Conservation (phyloP, 345 rosid genomes). For the Camelina hispida region DNA sequence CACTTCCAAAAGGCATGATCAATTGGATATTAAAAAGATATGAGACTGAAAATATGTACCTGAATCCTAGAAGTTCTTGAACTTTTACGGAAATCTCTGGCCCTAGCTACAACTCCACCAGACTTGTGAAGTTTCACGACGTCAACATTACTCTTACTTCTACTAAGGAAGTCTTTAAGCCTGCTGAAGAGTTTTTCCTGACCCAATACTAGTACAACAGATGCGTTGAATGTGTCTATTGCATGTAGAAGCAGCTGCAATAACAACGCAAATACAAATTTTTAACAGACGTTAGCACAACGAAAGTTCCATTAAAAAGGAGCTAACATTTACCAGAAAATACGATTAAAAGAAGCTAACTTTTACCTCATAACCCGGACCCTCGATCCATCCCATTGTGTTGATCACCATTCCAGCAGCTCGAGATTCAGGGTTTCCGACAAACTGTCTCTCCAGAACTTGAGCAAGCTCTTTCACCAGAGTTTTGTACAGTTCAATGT, state of each 20-base stretch:
- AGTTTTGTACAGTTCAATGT: constrained; percentile 71
- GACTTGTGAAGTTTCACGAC: constrained; percentile 93
- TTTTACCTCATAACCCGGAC: constrained; percentile 80
- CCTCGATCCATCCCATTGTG: constrained; percentile 98
- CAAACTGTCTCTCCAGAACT: constrained; percentile 78
- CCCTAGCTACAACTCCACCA: constrained; percentile 88
- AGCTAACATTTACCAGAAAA: not conserved
- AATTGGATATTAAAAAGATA: not conserved
- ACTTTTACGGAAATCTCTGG: constrained; percentile 61
- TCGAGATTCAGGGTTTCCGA: constrained; percentile 69
- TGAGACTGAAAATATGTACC: constrained; percentile 51
- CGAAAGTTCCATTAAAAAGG: not conserved
- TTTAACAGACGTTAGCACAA: not conserved
- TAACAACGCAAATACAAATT: constrained; percentile 13
- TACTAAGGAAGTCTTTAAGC: constrained; percentile 74
- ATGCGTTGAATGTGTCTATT: constrained; percentile 75
- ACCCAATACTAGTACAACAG: constrained; percentile 89
- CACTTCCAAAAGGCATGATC: not conserved
- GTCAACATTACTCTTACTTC: constrained; percentile 68
- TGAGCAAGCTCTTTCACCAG: constrained; percentile 88
- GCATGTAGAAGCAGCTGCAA: constrained; percentile 85
- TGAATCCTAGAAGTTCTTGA: constrained; percentile 67
- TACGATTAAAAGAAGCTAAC: not conserved
- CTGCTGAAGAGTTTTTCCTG: constrained; percentile 97
- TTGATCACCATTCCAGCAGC: constrained; percentile 95